A percentile compares a stretch with the other conserved stretches of the same genome.
phyloP scores from a whole-genome alignment of 129 eudicot species.

The Chrysanthemum lavandulifolium region DNA sequence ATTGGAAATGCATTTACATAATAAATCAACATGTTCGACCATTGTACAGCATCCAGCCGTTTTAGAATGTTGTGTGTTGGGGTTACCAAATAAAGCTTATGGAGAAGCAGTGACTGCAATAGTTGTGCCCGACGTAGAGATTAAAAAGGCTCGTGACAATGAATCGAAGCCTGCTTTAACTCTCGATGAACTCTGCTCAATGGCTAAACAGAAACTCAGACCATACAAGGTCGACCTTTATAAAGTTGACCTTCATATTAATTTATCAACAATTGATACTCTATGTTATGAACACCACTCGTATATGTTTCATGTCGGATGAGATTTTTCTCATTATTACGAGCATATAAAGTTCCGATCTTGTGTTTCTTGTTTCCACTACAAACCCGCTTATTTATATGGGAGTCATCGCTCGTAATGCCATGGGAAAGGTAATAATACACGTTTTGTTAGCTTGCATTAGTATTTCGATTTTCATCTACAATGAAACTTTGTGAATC shows the following conservation, averaged over 20 bases:
- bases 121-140: constrained; percentile 57
- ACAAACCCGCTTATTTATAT: constrained; percentile 69
- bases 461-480: background rate
- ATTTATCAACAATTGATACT: too few relatives aligned
- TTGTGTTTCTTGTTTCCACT: constrained; percentile 34
- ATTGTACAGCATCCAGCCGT: constrained; percentile 78
- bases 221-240: constrained; percentile 56
- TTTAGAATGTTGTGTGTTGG: constrained; percentile 92
- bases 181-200: constrained; percentile 6
- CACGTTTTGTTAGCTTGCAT: background rate
- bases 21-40: background rate
- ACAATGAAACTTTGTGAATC: background rate
- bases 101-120: constrained; percentile 93
- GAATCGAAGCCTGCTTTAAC: constrained; percentile 56
- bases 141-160: constrained; percentile 26
- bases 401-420: constrained; percentile 99
- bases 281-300: too few relatives aligned
- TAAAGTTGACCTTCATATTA: background rate
- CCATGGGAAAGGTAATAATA: constrained; percentile 94
- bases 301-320: too few relatives aligned
- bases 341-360: background rate
- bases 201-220: too few relatives aligned
- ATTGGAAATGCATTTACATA: background rate
- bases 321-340: background rate
- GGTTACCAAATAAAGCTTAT: constrained; percentile 74